phyloP scores from a whole-genome alignment of 345 rosid species.

The Geranium brycei region DNA sequence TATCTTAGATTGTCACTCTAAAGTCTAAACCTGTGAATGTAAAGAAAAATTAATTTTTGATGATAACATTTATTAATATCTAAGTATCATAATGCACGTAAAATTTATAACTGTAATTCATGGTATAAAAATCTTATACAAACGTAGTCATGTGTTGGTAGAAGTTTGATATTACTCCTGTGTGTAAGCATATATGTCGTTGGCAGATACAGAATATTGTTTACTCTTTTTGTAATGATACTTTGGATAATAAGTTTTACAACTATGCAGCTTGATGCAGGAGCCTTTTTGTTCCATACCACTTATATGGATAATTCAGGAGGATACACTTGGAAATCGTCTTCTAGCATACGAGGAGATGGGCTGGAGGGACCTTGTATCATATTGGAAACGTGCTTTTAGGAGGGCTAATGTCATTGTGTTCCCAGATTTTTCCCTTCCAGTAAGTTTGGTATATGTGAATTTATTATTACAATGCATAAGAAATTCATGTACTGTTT shows the following conservation, averaged over 20 bases:
- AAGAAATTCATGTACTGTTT: slow-evolving; percentile 2
- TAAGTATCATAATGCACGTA: no score
- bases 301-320: slow-evolving; percentile 87
- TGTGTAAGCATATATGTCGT: background rate
- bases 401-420: slow-evolving; percentile 66
- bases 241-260: slow-evolving; percentile 43
- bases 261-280: slow-evolving; percentile 94
- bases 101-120: background rate
- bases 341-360: slow-evolving; percentile 50
- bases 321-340: slow-evolving; percentile 67
- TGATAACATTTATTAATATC: background rate
- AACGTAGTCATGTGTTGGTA: background rate
- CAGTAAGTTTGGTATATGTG: slow-evolving; percentile 33
- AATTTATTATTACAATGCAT: background rate
- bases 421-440: slow-evolving; percentile 70
- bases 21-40: background rate
- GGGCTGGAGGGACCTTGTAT: slow-evolving; percentile 50
- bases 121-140: background rate
- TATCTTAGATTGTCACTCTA: background rate
- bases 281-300: slow-evolving; percentile 89
- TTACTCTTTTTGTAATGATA: slow-evolving; percentile 9
- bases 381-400: slow-evolving; percentile 63
- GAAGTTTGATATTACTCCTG: background rate
- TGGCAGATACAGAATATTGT: background rate
- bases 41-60: no score